Evolutionary conservation across 2,329 filamentous ascomycete genomes (phyloP).

Genomic region (Aureobasidium zeae): DNA sequence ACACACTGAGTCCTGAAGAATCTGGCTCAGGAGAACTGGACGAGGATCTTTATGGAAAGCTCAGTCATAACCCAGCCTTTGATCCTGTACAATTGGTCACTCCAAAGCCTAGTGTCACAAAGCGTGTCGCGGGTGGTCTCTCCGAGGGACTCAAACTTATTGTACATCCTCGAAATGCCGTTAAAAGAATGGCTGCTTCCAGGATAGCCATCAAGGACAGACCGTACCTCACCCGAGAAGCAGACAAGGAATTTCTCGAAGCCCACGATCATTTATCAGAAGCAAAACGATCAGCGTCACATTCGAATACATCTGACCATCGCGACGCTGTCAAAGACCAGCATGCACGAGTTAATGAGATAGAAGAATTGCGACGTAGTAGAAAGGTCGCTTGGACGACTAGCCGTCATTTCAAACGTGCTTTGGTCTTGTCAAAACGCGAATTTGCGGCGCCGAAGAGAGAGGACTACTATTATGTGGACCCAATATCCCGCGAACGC

Average conservation of each 20-base stretch:
- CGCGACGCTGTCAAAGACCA: slow-evolving; percentile 15
- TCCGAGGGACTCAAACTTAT: slow-evolving; percentile 20
- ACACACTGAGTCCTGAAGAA: slow-evolving; percentile 9
- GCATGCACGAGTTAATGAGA: slow-evolving; percentile 21
- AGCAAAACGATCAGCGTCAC: slow-evolving; percentile 17
- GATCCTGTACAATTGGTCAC: slow-evolving; percentile 25
- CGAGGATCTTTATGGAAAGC: slow-evolving; percentile 10
- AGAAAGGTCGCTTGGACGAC: slow-evolving; percentile 33
- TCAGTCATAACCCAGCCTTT: slow-evolving; percentile 28
- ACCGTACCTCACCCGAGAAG: slow-evolving; percentile 28
- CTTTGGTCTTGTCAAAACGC: slow-evolving; percentile 28
- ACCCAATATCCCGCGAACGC: slow-evolving; percentile 23
- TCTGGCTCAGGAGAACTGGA: slow-evolving; percentile 3
- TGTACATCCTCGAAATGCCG: slow-evolving; percentile 26
- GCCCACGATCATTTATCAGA: slow-evolving; percentile 26
- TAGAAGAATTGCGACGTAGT: slow-evolving; percentile 30
- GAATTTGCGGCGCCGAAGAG: slow-evolving; percentile 23
- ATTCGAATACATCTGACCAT: slow-evolving; percentile 6
- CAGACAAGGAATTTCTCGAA: slow-evolving; percentile 28
- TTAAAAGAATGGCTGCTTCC: slow-evolving; percentile 26
- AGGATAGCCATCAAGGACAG: slow-evolving; percentile 29
- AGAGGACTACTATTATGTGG: slow-evolving; percentile 24
- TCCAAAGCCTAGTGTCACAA: slow-evolving; percentile 18
- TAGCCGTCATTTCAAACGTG: slow-evolving; percentile 31
- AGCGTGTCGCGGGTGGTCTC: slow-evolving; percentile 18